A percentile compares a stretch with the other conserved stretches of the same genome.
These are phyloP conservation scores for Myxozyma neotropica DNA, from an alignment of 805 yeast genomes.

Conservation along the genomic window DNA sequence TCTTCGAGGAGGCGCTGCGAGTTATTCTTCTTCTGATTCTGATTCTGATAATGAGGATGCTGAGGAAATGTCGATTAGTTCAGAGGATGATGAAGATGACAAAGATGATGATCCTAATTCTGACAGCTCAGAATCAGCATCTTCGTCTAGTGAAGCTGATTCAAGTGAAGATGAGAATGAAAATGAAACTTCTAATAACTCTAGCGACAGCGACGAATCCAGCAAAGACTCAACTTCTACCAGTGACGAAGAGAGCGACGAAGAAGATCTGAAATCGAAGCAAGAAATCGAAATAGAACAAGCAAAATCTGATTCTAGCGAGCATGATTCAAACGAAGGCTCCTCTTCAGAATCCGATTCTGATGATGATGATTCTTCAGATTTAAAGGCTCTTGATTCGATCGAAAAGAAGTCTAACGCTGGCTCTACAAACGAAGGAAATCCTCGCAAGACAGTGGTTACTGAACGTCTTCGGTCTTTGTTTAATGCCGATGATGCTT, in stretches of 20 bases:
- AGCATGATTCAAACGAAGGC: background rate
- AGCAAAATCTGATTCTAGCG: background rate
- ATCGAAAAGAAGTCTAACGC: background rate
- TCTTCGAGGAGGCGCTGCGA: conserved; percentile 43
- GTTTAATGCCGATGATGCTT: conserved; percentile 9
- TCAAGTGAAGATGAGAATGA: background rate
- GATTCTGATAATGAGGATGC: conserved; percentile 37
- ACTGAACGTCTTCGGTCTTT: conserved; percentile 21
- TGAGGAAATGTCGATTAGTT: conserved; percentile 36
- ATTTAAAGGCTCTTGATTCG: background rate
- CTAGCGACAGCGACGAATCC: conserved; percentile 18
- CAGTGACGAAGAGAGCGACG: conserved; percentile 36
- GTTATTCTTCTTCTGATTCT: conserved; percentile 43
- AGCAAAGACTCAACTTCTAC: background rate
- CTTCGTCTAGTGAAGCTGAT: background rate
- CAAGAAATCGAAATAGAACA: background rate
- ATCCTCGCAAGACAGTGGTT: conserved; percentile 9
- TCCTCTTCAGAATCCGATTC: conserved; percentile 1
- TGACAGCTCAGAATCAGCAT: background rate
- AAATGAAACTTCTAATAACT: background rate
- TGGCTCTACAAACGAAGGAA: background rate
- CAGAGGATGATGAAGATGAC: conserved; percentile 17
- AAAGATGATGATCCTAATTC: background rate
- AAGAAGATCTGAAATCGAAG: conserved; percentile 37
- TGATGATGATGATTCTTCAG: background rate